A percentile compares a stretch with the other conserved stretches of the same genome.
Conservation (phyloP, 139 green algal genomes). For the Tetraselmis chui region DNA sequence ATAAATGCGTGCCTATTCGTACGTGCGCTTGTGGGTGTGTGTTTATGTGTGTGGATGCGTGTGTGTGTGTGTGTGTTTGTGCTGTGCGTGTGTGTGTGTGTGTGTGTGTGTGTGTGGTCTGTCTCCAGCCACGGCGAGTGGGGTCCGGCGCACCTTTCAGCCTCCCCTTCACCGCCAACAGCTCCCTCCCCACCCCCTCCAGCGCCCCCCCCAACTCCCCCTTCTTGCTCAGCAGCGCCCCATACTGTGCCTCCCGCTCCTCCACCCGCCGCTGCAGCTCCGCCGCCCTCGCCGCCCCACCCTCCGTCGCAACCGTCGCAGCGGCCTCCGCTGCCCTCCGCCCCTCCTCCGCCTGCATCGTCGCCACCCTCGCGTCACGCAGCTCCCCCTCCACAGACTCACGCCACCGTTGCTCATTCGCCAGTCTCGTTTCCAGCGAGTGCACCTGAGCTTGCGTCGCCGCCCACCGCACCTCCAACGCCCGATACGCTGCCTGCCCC, state of each 20-base stretch:
- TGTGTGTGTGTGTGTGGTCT: no score
- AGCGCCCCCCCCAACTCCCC: neutral
- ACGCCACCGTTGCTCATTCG: neutral
- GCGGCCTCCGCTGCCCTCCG: neutral
- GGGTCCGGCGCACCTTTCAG: neutral
- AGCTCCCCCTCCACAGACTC: neutral
- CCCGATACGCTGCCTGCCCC: neutral
- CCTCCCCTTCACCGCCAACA: neutral
- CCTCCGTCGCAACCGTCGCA: neutral
- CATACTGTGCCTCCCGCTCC: neutral
- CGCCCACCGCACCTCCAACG: neutral
- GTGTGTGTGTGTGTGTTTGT: no score
- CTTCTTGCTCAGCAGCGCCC: neutral
- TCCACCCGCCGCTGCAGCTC: neutral
- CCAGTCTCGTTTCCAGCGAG: neutral
- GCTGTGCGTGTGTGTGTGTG: no score
- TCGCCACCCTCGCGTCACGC: neutral
- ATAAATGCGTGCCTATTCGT: no score
- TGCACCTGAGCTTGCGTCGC: neutral
- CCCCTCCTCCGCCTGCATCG: neutral
- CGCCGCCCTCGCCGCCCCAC: no score
- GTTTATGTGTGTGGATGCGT: no score
- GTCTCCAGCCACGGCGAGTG: no score
- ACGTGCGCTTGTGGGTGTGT: no score
- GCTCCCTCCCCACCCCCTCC: neutral